Base-by-base conservation (phyloP, 1,139 yeast species). In the Dujonia santamariae region DNA sequence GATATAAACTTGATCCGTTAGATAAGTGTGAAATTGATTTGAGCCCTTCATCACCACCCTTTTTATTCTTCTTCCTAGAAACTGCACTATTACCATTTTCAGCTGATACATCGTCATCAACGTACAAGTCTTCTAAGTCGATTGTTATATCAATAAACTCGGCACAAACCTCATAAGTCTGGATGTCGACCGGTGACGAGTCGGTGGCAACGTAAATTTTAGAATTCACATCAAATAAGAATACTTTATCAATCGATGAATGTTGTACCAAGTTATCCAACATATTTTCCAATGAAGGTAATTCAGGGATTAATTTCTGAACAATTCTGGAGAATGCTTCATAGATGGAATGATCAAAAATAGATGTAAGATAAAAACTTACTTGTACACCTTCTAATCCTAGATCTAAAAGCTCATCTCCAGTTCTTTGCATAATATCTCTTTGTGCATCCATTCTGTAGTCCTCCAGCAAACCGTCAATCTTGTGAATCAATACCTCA, bases 191-290 rank as follows among this genome's bases (percentile, higher is more conserved):
- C 0, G 97, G 97, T 2, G 92, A 80, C 0, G 96, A 85, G 56
- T 92, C 98, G 0, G 97, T 92, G 3, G 97, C 97, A 30, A 92
- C 90, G 54, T 92, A 92, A 20, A 92, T 85, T 58, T 92, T 92
- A n/a, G 96, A 84, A 52, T 85, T 85, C 24, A 90, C 80, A 54
- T 92, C 98, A 52, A 94, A 90, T 40, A 92, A 59, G 50, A 90
- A 92, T 24, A 94, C 94, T 61, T 92, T 92, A 48, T 92, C 98
- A 44, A 92, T 83, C 24, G 85, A 85, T 8, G 92, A 84, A 53
- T 88, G 95, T 44, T 85, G 90, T 42, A 94, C 94, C 43, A 92
- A 66, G 43, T 87, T 78, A 57, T 92, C 96, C 50, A 92, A 72
- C 75, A 92, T 70, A 53, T 86, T 87, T 48, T 94, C 97, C 45